Evolutionary conservation across 495 filamentous ascomycete species (phyloP), one percentile per base, ranked within the genome.

Genomic region (Penicillium crystallinum): DNA sequence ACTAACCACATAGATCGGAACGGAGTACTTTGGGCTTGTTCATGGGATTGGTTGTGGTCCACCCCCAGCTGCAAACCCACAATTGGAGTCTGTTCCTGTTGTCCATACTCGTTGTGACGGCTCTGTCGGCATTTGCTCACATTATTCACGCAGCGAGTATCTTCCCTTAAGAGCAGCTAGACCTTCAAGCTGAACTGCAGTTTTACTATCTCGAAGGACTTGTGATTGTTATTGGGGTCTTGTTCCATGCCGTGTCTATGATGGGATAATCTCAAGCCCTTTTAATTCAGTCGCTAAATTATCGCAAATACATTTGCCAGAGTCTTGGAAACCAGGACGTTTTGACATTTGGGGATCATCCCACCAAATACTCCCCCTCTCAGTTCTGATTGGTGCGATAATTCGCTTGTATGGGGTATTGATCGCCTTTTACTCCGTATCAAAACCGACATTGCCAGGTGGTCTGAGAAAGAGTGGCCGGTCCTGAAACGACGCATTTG

Each of bases 51-150:
- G 65, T 78, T 52, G 52, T 35, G 21, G 37, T 67, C 34, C 56
- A 70, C 56, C 75, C 76, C 6, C 58, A 55, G 19, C 70, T 79
- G 31, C 75, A 77, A 47, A 74, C 74, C 23, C 65, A 46, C 4
- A 53, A 55, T 17, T 80, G 61, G 62, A 65, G 77, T 8, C 56
- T 64, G 1, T 64, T 77, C 27, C 77, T 77, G 22, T 58, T 67
- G 11, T 51, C 66, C 10, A 68, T 69, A 12, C 77, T 81, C 38
- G 63, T 81, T n/a, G 64, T 56, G n/a, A 80, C 75, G 5, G 77
- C 70, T 1, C 40, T 78, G 17, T 77, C 76, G 4, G 76, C 71
- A 3, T 59, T 79, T 41, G 73, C 66, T 21, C 75, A 76, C 0
- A 65, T 79, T 1, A 62, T 72, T 11, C 75, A 80, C 62, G 76